Percentiles rank a stretch among this genome's conserved stretches.
phyloP scores from a whole-genome alignment of 495 filamentous ascomycete species.

The Clohesyomyces aquaticus region DNA sequence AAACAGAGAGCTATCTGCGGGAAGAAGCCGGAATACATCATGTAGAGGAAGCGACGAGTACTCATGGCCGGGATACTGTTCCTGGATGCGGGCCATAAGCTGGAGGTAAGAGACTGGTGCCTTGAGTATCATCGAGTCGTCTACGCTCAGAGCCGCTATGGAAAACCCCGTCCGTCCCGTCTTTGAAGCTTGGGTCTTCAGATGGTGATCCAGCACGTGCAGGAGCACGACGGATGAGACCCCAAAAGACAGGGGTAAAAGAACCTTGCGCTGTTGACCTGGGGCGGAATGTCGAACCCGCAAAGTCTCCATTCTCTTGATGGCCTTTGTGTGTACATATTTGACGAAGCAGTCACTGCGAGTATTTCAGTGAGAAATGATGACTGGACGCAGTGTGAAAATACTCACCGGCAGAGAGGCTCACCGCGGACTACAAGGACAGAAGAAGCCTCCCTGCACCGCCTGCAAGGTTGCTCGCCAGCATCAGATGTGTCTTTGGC shows the following conservation, averaged over 20 bases:
- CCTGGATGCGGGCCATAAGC: conserved; percentile 43
- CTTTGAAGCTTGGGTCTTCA: conserved; percentile 61
- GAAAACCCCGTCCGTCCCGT: conserved; percentile 64
- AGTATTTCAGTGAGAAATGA: conserved; percentile 35
- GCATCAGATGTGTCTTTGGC: conserved; percentile 22
- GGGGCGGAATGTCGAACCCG: conserved; percentile 47
- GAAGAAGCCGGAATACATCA: conserved; percentile 38
- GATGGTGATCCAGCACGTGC: conserved; percentile 71
- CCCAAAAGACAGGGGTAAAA: conserved; percentile 83
- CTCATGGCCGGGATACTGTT: conserved; percentile 61
- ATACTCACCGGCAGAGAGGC: conserved; percentile 44
- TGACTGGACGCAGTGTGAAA: conserved; percentile 1
- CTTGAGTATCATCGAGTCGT: conserved; percentile 51
- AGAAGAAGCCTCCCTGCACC: conserved; percentile 40
- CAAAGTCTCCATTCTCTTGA: conserved; percentile 77
- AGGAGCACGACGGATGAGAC: conserved; percentile 79
- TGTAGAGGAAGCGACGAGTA: conserved; percentile 62
- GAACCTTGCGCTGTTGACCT: conserved; percentile 57
- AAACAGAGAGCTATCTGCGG: conserved; percentile 5
- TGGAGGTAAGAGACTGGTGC: not conserved
- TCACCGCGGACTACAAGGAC: conserved; percentile 46
- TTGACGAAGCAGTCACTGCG: conserved; percentile 72
- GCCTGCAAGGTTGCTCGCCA: conserved; percentile 36
- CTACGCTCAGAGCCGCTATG: conserved; percentile 68
- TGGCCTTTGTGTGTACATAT: conserved; percentile 74